Evolutionary conservation across 768 basidiomycete genomes (phyloP).

Genomic region (Coprinopsis sp.): DNA sequence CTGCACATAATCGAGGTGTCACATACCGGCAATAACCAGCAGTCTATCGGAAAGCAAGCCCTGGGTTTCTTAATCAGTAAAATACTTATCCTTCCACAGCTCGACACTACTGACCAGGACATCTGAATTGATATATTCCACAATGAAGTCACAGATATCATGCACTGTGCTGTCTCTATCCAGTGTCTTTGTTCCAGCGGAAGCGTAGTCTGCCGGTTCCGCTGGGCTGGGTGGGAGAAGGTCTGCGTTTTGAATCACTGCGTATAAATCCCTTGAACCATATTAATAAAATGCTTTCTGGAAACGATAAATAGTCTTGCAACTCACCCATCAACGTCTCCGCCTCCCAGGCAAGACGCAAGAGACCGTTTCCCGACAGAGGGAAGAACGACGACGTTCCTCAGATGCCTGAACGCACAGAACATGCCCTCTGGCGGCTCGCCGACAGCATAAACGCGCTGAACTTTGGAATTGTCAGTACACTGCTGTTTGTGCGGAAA

Average conservation of each 20-base stretch:
- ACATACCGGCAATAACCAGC: constrained; percentile 64
- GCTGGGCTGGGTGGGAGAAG: constrained; percentile 51
- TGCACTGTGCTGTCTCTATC: constrained; percentile 52
- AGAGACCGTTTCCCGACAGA: constrained; percentile 44
- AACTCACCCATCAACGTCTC: constrained; percentile 74
- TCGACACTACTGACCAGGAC: constrained; percentile 51
- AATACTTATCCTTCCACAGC: background rate
- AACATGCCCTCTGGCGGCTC: constrained; percentile 15
- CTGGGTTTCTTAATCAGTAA: constrained; percentile 27
- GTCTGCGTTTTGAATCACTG: constrained; percentile 51
- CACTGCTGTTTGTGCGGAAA: background rate
- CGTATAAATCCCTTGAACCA: constrained; percentile 53
- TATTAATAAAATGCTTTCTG: background rate
- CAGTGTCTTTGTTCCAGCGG: constrained; percentile 33
- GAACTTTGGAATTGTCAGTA: constrained; percentile 38
- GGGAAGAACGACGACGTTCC: background rate
- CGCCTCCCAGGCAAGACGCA: constrained; percentile 67
- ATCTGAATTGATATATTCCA: constrained; percentile 82
- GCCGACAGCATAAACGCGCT: constrained; percentile 64
- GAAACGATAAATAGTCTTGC: background rate
- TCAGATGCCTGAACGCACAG: no score
- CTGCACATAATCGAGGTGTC: no score
- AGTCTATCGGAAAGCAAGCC: constrained; percentile 67
- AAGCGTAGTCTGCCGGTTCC: constrained; percentile 48
- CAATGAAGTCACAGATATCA: constrained; percentile 76